Evolutionary conservation across 495 filamentous ascomycete species (phyloP).

Genomic region (Haplographium delicatum): DNA sequence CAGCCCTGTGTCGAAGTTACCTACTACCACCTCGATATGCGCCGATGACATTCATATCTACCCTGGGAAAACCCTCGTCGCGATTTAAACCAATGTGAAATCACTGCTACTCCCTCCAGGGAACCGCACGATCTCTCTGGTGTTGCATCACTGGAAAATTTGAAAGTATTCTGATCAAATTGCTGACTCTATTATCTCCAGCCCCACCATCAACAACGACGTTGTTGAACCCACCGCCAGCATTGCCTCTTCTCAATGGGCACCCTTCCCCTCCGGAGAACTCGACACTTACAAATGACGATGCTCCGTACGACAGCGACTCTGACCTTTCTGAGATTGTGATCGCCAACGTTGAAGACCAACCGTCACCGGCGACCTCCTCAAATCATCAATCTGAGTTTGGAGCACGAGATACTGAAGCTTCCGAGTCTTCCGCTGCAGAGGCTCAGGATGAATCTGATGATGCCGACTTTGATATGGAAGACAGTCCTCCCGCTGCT

Average conservation of each 20-base stretch:
- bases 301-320: constrained; percentile 44
- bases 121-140: constrained; percentile 1
- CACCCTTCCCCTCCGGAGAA: constrained; percentile 38
- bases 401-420: constrained; percentile 38
- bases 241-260: constrained; percentile 38
- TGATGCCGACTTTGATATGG: constrained; percentile 73
- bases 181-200: constrained; percentile 30
- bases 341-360: constrained; percentile 33
- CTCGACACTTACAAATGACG: constrained; percentile 33
- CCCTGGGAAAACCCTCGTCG: background rate
- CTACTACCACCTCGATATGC: constrained; percentile 20
- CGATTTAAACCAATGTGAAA: constrained; percentile 3
- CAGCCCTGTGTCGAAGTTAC: constrained; percentile 20
- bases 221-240: constrained; percentile 9
- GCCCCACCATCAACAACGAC: constrained; percentile 26
- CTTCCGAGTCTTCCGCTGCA: constrained; percentile 43
- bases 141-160: constrained; percentile 10
- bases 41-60: constrained; percentile 10
- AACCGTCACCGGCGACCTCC: constrained; percentile 25
- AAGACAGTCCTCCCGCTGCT: constrained; percentile 52
- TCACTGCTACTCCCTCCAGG: constrained; percentile 15
- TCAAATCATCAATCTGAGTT: constrained; percentile 27
- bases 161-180: constrained; percentile 12
- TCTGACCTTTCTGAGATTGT: constrained; percentile 46
- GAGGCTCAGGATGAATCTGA: constrained; percentile 69